Evolutionary conservation across 768 basidiomycete genomes (phyloP).

Genomic region (Leccinum uliginosum): DNA sequence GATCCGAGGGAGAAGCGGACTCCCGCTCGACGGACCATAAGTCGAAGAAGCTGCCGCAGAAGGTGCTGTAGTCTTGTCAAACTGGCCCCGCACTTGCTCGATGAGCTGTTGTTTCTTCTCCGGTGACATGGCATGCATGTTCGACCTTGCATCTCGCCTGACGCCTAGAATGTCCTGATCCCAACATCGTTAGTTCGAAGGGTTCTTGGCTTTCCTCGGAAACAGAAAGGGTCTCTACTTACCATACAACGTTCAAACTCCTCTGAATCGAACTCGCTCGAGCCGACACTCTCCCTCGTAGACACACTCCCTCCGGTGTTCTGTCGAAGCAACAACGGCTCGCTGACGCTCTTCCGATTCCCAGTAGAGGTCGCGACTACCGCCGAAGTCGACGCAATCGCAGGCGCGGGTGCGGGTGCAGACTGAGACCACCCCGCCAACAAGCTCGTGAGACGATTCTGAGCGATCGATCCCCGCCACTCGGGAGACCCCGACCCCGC

Average conservation of each 20-base stretch:
- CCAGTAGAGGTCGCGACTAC: conserved; percentile 29
- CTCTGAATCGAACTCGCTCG: conserved; percentile 33
- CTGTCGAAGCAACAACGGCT: conserved; percentile 57
- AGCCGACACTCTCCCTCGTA: conserved; percentile 26
- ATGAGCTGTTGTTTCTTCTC: conserved; percentile 68
- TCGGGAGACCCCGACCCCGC: conserved; percentile 39
- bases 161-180: conserved; percentile 68
- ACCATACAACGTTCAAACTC: conserved; percentile 74
- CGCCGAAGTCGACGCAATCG: conserved; percentile 28
- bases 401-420: conserved; percentile 28
- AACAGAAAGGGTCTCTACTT: conserved; percentile 15
- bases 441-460: conserved; percentile 58
- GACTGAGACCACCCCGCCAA: conserved; percentile 63
- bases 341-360: conserved; percentile 64
- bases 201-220: neutral
- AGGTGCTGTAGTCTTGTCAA: conserved; percentile 31
- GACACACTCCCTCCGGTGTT: conserved; percentile 32
- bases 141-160: conserved; percentile 62
- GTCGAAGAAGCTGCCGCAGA: conserved; percentile 39
- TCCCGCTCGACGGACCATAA: conserved; percentile 55
- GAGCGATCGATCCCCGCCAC: conserved; percentile 52
- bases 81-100: conserved; percentile 43
- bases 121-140: conserved; percentile 55
- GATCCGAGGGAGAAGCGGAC: conserved; percentile 57
- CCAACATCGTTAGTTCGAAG: conserved; percentile 2